Evolutionary conservation across 441 rosid species (phyloP).

Genomic region (Bruguiera hainesii): DNA sequence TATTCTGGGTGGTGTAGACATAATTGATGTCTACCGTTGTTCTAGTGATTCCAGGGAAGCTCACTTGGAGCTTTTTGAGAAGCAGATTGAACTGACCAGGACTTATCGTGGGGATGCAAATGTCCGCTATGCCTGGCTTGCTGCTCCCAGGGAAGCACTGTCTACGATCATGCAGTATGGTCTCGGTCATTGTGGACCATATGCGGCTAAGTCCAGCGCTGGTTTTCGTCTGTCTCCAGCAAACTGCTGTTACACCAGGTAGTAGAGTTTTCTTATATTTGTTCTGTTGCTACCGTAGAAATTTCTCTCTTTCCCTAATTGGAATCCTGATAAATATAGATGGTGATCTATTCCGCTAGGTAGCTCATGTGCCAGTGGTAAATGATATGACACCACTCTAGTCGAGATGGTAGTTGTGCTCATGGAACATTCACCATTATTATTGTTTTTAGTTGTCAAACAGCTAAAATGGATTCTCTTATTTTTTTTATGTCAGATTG

Average conservation of each 20-base stretch:
- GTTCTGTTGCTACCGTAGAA: neutral
- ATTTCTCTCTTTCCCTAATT: neutral
- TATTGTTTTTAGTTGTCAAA: no score
- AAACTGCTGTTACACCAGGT: conserved; percentile 63
- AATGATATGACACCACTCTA: no score
- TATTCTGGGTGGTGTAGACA: conserved; percentile 35
- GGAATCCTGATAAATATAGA: no score
- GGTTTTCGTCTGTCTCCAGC: conserved; percentile 82
- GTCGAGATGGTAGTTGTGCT: no score
- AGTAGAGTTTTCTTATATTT: conserved; percentile 8
- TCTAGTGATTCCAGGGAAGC: conserved; percentile 40
- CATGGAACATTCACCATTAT: no score
- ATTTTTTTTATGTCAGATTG: no score
- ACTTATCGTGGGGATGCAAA: conserved; percentile 77
- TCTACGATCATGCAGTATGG: conserved; percentile 47
- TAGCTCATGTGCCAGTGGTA: no score
- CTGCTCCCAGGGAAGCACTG: conserved; percentile 51
- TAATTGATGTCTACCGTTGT: conserved; percentile 46
- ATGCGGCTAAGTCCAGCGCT: conserved; percentile 48
- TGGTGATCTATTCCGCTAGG: no score
- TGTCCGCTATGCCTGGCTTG: conserved; percentile 88
- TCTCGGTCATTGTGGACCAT: conserved; percentile 62
- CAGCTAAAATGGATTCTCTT: no score
- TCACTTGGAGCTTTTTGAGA: conserved; percentile 67
- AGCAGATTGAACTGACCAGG: conserved; percentile 67